Percentiles rank a stretch among this genome's conserved stretches.
Conservation (phyloP, 116 monocot genomes). For the Phalaenopsis hybrid region DNA sequence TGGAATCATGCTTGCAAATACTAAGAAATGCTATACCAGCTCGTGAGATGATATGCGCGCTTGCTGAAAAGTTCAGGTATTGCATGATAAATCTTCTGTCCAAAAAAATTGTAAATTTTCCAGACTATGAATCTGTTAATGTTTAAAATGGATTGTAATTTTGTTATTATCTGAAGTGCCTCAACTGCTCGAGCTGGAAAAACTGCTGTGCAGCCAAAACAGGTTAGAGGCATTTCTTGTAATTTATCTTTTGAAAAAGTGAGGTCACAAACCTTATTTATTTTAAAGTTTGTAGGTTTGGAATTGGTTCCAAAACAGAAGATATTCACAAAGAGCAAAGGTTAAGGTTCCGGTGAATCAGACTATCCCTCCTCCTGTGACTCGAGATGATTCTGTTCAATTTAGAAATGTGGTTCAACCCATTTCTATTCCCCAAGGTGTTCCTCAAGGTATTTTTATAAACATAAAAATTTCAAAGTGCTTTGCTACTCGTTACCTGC, state of each 20-base stretch:
- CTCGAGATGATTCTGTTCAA: constrained; percentile 24
- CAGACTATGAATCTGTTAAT: background rate
- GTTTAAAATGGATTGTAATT: background rate
- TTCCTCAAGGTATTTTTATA: constrained; percentile 39
- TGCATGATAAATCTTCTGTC: background rate
- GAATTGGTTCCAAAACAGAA: constrained; percentile 48
- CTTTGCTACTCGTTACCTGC: background rate
- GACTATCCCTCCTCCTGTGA: constrained; percentile 15
- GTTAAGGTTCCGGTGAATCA: constrained; percentile 22
- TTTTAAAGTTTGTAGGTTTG: constrained; percentile 41
- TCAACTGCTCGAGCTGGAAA: constrained; percentile 66
- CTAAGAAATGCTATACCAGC: constrained; percentile 40
- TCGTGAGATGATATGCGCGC: constrained; percentile 31
- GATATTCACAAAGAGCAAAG: constrained; percentile 38
- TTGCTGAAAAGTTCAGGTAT: constrained; percentile 59
- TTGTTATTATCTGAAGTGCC: constrained; percentile 28
- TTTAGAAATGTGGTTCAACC: constrained; percentile 41
- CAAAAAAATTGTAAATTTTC: background rate
- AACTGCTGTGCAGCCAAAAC: constrained; percentile 64
- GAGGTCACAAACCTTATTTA: background rate
- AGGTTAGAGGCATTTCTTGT: constrained; percentile 36
- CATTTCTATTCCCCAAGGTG: constrained; percentile 39
- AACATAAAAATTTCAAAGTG: background rate
- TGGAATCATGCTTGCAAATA: constrained; percentile 51
- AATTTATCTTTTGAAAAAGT: background rate